Evolutionary conservation across 192 early-diverging fungal species (phyloP).

Genomic region (Spinellus fusiger): DNA sequence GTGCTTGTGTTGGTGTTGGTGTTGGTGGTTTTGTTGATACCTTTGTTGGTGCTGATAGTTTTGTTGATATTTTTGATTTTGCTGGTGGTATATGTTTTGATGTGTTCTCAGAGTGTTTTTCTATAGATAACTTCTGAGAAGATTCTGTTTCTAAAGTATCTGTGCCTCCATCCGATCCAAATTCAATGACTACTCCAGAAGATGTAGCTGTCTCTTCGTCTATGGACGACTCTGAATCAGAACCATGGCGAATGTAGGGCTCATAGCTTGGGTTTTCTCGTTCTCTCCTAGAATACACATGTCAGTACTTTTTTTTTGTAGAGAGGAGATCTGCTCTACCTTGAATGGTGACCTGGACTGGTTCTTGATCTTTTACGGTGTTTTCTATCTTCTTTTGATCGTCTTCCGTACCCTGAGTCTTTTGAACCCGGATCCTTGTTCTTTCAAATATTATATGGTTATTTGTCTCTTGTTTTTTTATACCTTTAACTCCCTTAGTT

Average conservation of each 20-base stretch:
- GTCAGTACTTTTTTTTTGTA: background rate
- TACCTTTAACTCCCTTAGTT: constrained; percentile 21
- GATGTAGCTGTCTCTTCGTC: constrained; percentile 9
- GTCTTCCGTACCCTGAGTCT: background rate
- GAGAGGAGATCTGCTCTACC: background rate
- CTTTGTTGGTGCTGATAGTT: background rate
- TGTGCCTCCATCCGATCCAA: constrained; percentile 13
- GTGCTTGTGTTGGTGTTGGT: too few relatives aligned
- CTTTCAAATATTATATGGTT: background rate
- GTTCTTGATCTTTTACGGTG: background rate
- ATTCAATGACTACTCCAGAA: constrained; percentile 31
- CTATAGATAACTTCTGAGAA: background rate
- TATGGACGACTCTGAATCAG: constrained; percentile 14
- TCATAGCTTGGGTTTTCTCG: constrained; percentile 35
- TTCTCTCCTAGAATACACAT: background rate
- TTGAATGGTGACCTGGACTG: background rate
- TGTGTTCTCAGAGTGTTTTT: background rate
- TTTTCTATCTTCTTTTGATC: background rate
- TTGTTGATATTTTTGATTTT: background rate
- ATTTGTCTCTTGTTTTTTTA: background rate
- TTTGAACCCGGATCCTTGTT: background rate
- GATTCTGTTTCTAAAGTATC: background rate
- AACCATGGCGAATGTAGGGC: constrained; percentile 20
- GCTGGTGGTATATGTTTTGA: background rate
- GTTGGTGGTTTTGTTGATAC: background rate